Evolutionary conservation across 2,329 filamentous ascomycete species (phyloP), one percentile per base, ranked within the genome.

Genomic region (Grosmannia huntii): DNA sequence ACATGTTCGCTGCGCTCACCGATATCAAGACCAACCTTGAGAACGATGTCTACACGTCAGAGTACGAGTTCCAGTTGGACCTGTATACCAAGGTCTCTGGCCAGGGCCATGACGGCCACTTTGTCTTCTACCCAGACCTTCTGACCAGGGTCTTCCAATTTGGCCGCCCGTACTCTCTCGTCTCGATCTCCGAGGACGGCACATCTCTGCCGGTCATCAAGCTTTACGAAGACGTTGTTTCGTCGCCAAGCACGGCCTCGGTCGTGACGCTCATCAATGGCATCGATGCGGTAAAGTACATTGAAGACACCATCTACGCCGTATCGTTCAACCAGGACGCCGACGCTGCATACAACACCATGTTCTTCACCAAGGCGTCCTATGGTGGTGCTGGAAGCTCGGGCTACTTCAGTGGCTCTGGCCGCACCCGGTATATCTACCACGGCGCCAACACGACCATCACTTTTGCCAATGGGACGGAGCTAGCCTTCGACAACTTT

Each of bases 121-220:
- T 73, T 49, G 67, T 71, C 33, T 69, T 68, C 57, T 73, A 73
- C 57, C 70, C 72, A 3, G 73, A 75, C 59, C 67, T 72, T 44
- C 56, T 75, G 50, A 70, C 68, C 7, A 63, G 62, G 4, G 70
- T 69, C 6, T 67, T 75, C 48, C 67, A 71, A 56, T 75, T 68
- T 66, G 66, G 65, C 60, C 69, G 62, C 62, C 68, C 58, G 61
- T 66, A 57, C 60, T 68, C 73, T 66, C 61, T 85, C 65, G 67
- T 73, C 5, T 73, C 71, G 6, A 64, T 71, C 55, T 70, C 69
- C 61, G 66, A 71, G 50, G 68, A 72, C 27, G 65, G 67, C 56
- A 57, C 57, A 19, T 63, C 63, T 10, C 59, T 68, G 56, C 68
- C 69, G 59, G 73, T 76, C 12, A 73, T 84, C n/a, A 77, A 76